Base-by-base conservation (phyloP, 352 stramenopile genomes). In the Phytophthora vignae region DNA sequence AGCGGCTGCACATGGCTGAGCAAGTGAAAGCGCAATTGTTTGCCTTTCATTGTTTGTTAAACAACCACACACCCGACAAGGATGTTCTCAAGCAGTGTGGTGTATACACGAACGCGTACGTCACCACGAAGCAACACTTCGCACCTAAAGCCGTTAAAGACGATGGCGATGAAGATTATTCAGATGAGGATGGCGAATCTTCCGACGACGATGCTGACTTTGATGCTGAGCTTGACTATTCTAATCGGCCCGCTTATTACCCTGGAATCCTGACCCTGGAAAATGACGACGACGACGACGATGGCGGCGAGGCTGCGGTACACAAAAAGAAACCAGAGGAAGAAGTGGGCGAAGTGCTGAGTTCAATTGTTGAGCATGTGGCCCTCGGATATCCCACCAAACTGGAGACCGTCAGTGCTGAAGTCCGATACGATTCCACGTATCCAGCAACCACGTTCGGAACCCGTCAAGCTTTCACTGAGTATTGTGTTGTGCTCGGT, bases 21-120 rank as follows among this genome's bases (percentile, higher is more conserved):
- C 90, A 97, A 66, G 81, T 97, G 25, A 95, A 95, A 60, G 89
- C 89, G 22, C 90, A 97, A 62, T 69, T 97, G 4, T 97, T 95
- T 36, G 90, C 90, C 1, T 96, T 97, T 55, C 89, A 96, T 73
- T 96, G 88, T 59, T 71, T 97, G 31, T 46, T 96, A 54, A 95
- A 97, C 74, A 95, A 96, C 67, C 89, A 97, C 55, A 88, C 87
- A 4, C 90, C 90, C 1, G 90, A 95, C 64, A 90, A 87, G 64
- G 83, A 94, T 67, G 90, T 96, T 29, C 66, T 97, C 12, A 96
- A 96, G 64, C 90, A 96, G 67, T 97, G 90, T 55, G 90, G 90
- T 42, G 87, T 89, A 21, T 90, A 82, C 57, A 91, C 90, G 4
- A 93, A 92, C 55, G 90, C 90, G 4, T 97, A 85, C 31, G 87